Evolutionary conservation across 768 basidiomycete genomes (phyloP), one percentile per base, ranked within the genome.

Genomic region (Candolleomyces aberdarensis): DNA sequence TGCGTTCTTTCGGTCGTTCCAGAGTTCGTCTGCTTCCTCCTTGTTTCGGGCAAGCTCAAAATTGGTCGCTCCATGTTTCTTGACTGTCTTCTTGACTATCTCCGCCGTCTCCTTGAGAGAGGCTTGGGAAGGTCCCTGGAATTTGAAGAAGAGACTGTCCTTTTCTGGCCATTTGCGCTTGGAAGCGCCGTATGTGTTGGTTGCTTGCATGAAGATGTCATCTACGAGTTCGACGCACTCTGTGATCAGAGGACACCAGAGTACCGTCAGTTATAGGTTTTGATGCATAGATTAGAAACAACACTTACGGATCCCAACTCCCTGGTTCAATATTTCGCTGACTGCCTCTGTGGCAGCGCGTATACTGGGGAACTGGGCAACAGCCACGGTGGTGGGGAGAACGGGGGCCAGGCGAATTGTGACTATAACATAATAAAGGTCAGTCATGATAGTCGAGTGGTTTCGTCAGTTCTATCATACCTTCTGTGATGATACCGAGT

Each of bases 201-300:
- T 79, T 5, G 87, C 82, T 39, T 76, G 72, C 83, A 92, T 88
- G 71, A 87, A 85, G 48, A 79, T 72, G 51, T 85, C 82, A 69
- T 96, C 94, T 29, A 91, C 79, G 7, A 94, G 83, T 66, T 96
- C 94, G 41, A 94, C 85, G 60, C 93, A 95, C 78, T 94, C 92
- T 88, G 40, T 15, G 26, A 36, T 13, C 49, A 19, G 26, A 19
- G 1, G 22, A 22, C 57, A 40, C 29, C 40, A 8, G 17, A 20
- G n/a, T 46, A 17, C 2, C 8, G 15, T 14, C 15, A 17, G 17
- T 8, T 17, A 46, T 46, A 14, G 17, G 19, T 46, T 13, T 46
- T 46, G 19, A 17, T 43, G 2, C n/a, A 44, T 44, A 48, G 62
- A 22, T 43, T 54, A 48, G 39, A 58, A 11, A 14, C 31, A 62